Percentiles rank a stretch among this genome's conserved stretches.
Evolutionary conservation across 2,329 filamentous ascomycete genomes (phyloP).

Genomic region (Colletotrichum endophyticum): DNA sequence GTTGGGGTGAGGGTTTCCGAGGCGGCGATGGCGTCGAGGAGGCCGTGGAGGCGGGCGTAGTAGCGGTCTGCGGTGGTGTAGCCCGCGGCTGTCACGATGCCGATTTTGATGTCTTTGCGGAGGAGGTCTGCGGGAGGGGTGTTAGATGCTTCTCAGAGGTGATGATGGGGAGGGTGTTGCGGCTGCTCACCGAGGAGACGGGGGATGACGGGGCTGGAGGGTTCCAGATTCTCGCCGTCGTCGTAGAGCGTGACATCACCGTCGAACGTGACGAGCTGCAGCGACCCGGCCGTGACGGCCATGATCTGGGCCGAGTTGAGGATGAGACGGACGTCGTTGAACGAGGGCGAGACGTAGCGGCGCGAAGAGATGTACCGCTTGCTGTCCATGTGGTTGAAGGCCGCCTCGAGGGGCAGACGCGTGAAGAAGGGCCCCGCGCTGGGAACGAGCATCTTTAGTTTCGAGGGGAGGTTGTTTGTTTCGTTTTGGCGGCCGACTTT

Average conservation of each 20-base stretch:
- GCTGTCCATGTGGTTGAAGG: conserved; percentile 88
- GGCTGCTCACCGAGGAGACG: conserved; percentile 53
- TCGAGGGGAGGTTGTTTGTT: conserved; percentile 74
- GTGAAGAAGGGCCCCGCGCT: conserved; percentile 95
- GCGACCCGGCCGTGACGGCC: conserved; percentile 75
- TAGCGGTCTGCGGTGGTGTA: conserved; percentile 90
- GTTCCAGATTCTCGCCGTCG: conserved; percentile 80
- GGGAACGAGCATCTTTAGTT: conserved; percentile 90
- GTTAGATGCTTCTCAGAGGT: background rate
- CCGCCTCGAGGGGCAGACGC: conserved; percentile 81
- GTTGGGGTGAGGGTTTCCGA: conserved; percentile 63
- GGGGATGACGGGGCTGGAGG: conserved; percentile 78
- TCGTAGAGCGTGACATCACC: conserved; percentile 97
- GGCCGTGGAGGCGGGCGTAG: conserved; percentile 83
- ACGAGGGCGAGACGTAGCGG: conserved; percentile 92
- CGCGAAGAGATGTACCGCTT: conserved; percentile 87
- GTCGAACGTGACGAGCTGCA: conserved; percentile 93
- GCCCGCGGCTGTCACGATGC: conserved; percentile 95
- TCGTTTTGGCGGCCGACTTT: conserved; percentile 74
- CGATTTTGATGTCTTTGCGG: conserved; percentile 79
- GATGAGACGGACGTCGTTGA: conserved; percentile 93
- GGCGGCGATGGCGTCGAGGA: conserved; percentile 77
- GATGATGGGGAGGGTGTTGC: accelerated
- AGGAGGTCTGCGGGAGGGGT: conserved; percentile 63
- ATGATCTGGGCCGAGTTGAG: conserved; percentile 95